Evolutionary conservation across 202 grass and related monocot species (phyloP), one percentile per base, ranked within the genome.

Genomic region (Musa balbisiana): DNA sequence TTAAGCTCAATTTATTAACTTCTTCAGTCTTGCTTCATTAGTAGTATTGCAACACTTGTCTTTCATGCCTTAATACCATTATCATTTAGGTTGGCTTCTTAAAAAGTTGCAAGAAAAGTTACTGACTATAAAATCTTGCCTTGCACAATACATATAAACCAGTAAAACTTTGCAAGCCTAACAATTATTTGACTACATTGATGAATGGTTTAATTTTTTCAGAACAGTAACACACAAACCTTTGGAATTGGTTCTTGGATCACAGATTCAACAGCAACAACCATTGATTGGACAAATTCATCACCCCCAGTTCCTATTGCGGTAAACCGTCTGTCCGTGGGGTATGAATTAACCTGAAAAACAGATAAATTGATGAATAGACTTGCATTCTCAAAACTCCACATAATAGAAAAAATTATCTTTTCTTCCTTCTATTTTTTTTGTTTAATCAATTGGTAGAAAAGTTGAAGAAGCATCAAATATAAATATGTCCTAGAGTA

Each of bases 271-370:
- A 97, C 90, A 75, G 90, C 88, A 51, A 93, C 88, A 72, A 98
- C 88, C 91, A 98, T 98, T 71, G 95, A 82, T 73, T 90, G 87
- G 54, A 98, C 95, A 94, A 98, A 98, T 85, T 98, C 91, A 85
- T 98, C 95, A 82, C 95, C 91, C 80, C 95, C 91, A 56, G 82
- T 89, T 81, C 95, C 95, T 76, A 98, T 98, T 83, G 95, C 89
- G 80, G 95, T 98, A 89, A 98, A 98, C 68, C 89, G 88, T 90
- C 95, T 86, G 75, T 81, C 82, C 8, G 82, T 94, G 24, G 91
- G 95, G 84, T 98, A 98, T 69, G 91, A 92, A 79, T 98, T 98
- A 73, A 98, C 95, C 91, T 98, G 67, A 64, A 5, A 74, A 77
- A 20, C 17, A 49, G 62, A 52, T 16, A 55, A 70, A 70, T 51